Evolutionary conservation across 2,329 filamentous ascomycete species (phyloP).

Genomic region (Dryadomyces quercivorus): DNA sequence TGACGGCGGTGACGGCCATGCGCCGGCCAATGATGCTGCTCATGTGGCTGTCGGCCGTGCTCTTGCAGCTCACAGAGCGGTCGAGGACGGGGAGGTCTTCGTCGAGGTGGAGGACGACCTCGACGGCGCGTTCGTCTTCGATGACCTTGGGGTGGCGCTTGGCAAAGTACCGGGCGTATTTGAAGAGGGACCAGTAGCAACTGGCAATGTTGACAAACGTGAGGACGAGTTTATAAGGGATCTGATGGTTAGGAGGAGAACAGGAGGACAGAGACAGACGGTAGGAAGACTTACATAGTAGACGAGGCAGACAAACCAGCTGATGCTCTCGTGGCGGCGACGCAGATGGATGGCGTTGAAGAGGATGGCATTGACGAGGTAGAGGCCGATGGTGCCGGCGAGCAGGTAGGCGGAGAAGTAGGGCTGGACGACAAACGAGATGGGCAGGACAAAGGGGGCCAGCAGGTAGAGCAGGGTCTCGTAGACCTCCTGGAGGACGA

Average conservation of each 20-base stretch:
- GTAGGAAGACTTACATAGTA: conserved; percentile 2
- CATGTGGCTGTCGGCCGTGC: neutral
- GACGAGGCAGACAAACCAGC: neutral
- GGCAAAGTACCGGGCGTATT: conserved; percentile 7
- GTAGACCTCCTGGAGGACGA: conserved; percentile 6
- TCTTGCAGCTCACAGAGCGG: neutral
- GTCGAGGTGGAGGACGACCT: conserved; percentile 3
- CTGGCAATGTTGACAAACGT: conserved; percentile 3
- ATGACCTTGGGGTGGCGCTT: conserved; percentile 5
- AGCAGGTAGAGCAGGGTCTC: conserved; percentile 5
- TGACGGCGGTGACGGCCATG: neutral
- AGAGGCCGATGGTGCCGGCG: conserved; percentile 1
- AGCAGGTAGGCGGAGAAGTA: conserved; percentile 1
- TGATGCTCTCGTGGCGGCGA: neutral
- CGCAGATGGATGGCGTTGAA: conserved; percentile 5
- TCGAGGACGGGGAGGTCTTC: neutral
- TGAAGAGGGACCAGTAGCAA: conserved; percentile 7
- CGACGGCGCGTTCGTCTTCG: conserved; percentile 6
- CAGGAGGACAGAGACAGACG: neutral
- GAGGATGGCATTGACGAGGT: conserved; percentile 2
- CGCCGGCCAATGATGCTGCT: too few species aligned
- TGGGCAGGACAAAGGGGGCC: conserved; percentile 6
- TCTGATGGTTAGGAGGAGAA: neutral
- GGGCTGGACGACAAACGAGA: conserved; percentile 3
- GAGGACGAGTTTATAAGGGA: conserved; percentile 4